phyloP scores from a whole-genome alignment of 257 asterid species.

The Solanum sitiens region DNA sequence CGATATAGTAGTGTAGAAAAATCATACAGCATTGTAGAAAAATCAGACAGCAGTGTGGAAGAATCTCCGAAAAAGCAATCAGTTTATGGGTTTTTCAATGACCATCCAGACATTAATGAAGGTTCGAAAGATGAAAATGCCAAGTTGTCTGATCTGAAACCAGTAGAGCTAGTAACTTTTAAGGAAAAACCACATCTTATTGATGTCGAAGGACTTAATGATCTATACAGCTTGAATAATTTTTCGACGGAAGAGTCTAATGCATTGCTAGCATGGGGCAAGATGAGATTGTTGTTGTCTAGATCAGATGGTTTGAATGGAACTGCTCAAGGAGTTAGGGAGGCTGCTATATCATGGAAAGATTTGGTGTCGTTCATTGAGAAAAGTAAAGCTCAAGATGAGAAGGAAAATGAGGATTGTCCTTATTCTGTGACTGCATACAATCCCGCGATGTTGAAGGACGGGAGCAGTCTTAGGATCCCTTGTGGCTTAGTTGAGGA shows the following conservation, averaged over 20 bases:
- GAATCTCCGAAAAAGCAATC: slow-evolving; percentile 48
- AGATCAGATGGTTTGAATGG: slow-evolving; percentile 85
- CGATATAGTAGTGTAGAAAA: slow-evolving; percentile 40
- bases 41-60: slow-evolving; percentile 30
- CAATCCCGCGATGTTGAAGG: slow-evolving; percentile 14
- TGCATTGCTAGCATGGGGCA: slow-evolving; percentile 48
- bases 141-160: slow-evolving; percentile 10
- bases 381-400: slow-evolving; percentile 18
- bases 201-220: slow-evolving; percentile 36
- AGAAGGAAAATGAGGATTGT: slow-evolving; percentile 18
- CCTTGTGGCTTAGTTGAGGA: slow-evolving; percentile 90
- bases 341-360: slow-evolving; percentile 55
- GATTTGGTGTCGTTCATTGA: slow-evolving; percentile 24
- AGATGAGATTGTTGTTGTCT: slow-evolving; percentile 54
- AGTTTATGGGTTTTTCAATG: slow-evolving; percentile 59
- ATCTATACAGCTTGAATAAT: slow-evolving; percentile 41
- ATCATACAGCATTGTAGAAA: slow-evolving; percentile 34
- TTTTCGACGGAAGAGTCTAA: slow-evolving; percentile 27
- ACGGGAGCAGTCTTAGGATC: slow-evolving; percentile 28
- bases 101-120: slow-evolving; percentile 24
- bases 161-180: slow-evolving; percentile 7
- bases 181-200: slow-evolving; percentile 33
- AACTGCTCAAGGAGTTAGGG: slow-evolving; percentile 72
- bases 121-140: slow-evolving; percentile 4
- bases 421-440: slow-evolving; percentile 40